Conservation (phyloP, 2,329 filamentous ascomycete species). For the Aureobasidium sp. region DNA sequence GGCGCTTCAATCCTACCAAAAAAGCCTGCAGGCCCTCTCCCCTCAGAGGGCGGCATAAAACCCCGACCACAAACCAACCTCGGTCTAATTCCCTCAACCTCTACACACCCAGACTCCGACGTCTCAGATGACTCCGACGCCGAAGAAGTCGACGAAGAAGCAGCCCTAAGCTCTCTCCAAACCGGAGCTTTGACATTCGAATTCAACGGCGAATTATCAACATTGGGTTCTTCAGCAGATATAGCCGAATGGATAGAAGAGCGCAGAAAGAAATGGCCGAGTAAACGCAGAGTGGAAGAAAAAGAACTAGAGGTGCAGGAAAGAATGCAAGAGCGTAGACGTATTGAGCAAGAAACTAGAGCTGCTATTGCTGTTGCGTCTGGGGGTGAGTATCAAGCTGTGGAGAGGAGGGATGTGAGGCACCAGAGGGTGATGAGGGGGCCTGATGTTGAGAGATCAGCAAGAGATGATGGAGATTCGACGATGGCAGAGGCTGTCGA, state of each 20-base stretch:
- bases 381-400: background rate
- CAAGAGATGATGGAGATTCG: background rate
- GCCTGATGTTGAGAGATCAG: background rate
- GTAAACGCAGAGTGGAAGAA: slow-evolving; percentile 57
- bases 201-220: slow-evolving; percentile 46
- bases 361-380: slow-evolving; percentile 7
- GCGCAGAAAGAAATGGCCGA: slow-evolving; percentile 72
- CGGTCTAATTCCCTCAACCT: slow-evolving; percentile 51
- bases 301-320: slow-evolving; percentile 26
- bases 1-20: slow-evolving; percentile 18
- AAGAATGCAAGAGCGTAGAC: slow-evolving; percentile 19
- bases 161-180: slow-evolving; percentile 23
- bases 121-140: no score
- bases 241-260: slow-evolving; percentile 74
- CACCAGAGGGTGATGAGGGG: background rate
- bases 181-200: slow-evolving; percentile 37
- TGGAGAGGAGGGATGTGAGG: background rate
- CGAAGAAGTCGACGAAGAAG: slow-evolving; percentile 63
- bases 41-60: slow-evolving; percentile 37
- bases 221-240: slow-evolving; percentile 52
- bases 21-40: slow-evolving; percentile 7
- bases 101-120: no score
- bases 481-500: slow-evolving; percentile 14
- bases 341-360: slow-evolving; percentile 21
- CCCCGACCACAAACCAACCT: slow-evolving; percentile 64